These are phyloP conservation scores for Coniochaeta hoffmannii DNA, from an alignment of 2,329 filamentous ascomycete species.

Conservation along the genomic window DNA sequence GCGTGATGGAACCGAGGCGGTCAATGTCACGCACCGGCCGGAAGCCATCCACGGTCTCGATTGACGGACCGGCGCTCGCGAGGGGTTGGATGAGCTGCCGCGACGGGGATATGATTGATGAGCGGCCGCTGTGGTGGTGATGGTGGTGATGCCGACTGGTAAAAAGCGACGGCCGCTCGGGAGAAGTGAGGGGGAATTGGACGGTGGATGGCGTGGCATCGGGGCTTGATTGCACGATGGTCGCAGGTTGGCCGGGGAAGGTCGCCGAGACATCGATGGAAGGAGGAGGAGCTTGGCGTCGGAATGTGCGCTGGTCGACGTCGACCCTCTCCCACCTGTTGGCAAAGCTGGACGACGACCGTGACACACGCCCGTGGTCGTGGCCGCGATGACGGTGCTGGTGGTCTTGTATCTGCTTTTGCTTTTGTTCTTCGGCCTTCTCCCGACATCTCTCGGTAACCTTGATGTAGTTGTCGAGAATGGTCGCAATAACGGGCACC, in stretches of 20 bases:
- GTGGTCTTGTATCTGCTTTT: conserved; percentile 53
- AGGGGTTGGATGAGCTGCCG: conserved; percentile 57
- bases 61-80: conserved; percentile 57
- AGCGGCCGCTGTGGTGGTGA: conserved; percentile 36
- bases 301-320: conserved; percentile 52
- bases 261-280: conserved; percentile 69
- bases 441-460: conserved; percentile 88
- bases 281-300: conserved; percentile 76
- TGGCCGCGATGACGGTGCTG: conserved; percentile 42
- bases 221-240: conserved; percentile 27
- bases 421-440: conserved; percentile 75
- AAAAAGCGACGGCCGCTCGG: conserved; percentile 63
- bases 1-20: conserved; percentile 74
- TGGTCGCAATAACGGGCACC: conserved; percentile 97
- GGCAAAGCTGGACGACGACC: conserved; percentile 39
- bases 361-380: conserved; percentile 36
- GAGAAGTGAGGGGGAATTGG: conserved; percentile 60
- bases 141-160: conserved; percentile 17
- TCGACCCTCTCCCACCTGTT: conserved; percentile 47
- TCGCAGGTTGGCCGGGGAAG: conserved; percentile 37
- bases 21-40: conserved; percentile 77
- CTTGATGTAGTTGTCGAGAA: conserved; percentile 96
- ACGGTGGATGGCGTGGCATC: conserved; percentile 56
- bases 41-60: conserved; percentile 65
- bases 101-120: conserved; percentile 39